Percentiles rank a stretch among this genome's conserved stretches.
These are phyloP conservation scores for Phytophthora ramorum DNA, from an alignment of 352 stramenopile genomes.

Conservation along the genomic window DNA sequence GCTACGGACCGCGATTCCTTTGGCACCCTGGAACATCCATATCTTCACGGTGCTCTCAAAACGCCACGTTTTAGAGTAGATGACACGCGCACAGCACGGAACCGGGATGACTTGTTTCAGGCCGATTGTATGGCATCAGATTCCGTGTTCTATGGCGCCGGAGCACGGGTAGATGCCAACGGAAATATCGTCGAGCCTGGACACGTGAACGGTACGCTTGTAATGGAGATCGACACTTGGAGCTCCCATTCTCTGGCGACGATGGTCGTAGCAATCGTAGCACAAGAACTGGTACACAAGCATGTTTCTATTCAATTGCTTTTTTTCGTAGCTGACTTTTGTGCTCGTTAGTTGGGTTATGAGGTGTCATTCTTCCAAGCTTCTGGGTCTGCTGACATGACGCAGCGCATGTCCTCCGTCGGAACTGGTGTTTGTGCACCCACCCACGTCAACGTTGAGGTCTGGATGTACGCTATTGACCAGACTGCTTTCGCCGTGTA, in stretches of 20 bases:
- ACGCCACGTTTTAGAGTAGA: slow-evolving; percentile 43
- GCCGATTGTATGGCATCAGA: slow-evolving; percentile 28
- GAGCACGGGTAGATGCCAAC: slow-evolving; percentile 34
- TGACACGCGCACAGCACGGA: slow-evolving; percentile 34
- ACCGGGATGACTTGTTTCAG: slow-evolving; percentile 38
- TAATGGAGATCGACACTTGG: slow-evolving; percentile 56
- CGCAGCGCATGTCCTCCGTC: slow-evolving; percentile 53
- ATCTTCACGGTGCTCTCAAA: slow-evolving; percentile 42
- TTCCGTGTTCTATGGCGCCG: slow-evolving; percentile 46
- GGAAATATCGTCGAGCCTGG: slow-evolving; percentile 35
- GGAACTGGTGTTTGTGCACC: slow-evolving; percentile 33
- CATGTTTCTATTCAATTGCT: neutral
- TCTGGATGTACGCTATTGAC: slow-evolving; percentile 19
- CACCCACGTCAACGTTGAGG: slow-evolving; percentile 42
- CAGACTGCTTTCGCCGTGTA: slow-evolving; percentile 20
- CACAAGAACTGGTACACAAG: slow-evolving; percentile 47
- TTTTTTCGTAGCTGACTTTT: neutral
- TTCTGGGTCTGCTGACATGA: slow-evolving; percentile 21
- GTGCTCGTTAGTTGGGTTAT: slow-evolving; percentile 42
- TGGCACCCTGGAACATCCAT: slow-evolving; percentile 34
- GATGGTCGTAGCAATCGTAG: slow-evolving; percentile 55
- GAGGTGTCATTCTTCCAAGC: slow-evolving; percentile 45
- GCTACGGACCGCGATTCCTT: slow-evolving; percentile 24
- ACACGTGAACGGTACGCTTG: slow-evolving; percentile 47
- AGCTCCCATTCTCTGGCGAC: slow-evolving; percentile 44